Conservation (phyloP, 805 yeast genomes). For the Pichia nakasei region DNA sequence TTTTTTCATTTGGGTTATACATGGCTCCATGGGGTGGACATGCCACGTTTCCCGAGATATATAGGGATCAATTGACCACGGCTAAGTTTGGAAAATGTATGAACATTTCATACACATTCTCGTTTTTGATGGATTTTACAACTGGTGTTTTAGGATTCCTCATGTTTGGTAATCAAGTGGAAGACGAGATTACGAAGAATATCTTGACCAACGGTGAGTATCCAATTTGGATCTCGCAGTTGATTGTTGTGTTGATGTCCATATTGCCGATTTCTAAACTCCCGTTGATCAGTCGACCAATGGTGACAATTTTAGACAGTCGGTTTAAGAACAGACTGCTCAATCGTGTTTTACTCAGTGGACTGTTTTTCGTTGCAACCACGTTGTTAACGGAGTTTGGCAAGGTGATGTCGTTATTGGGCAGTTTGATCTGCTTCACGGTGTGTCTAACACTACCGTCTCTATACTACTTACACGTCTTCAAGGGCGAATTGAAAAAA, state of each 20-base stretch:
- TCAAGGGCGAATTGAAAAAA: conserved; percentile 24
- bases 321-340: neutral
- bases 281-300: conserved; percentile 77
- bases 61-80: conserved; percentile 65
- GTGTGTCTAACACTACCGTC: conserved; percentile 76
- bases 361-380: conserved; percentile 48
- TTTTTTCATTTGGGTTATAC: conserved; percentile 56
- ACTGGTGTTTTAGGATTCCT: conserved; percentile 61
- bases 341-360: conserved; percentile 42
- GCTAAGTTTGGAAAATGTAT: conserved; percentile 45
- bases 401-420: conserved; percentile 69
- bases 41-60: conserved; percentile 68
- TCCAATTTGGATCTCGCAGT: conserved; percentile 37
- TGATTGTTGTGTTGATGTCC: conserved; percentile 65
- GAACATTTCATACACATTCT: conserved; percentile 49
- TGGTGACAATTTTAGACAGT: conserved; percentile 57
- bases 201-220: conserved; percentile 36
- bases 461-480: conserved; percentile 55
- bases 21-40: conserved; percentile 86
- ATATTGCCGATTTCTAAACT: conserved; percentile 76
- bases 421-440: conserved; percentile 70
- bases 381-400: conserved; percentile 72
- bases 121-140: conserved; percentile 49
- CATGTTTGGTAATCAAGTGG: conserved; percentile 43
- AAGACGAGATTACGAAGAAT: conserved; percentile 45